Percentiles rank a stretch among this genome's conserved stretches.
Evolutionary conservation across 2,329 filamentous ascomycete genomes (phyloP).

Genomic region (Chaetomiaceae sp.): DNA sequence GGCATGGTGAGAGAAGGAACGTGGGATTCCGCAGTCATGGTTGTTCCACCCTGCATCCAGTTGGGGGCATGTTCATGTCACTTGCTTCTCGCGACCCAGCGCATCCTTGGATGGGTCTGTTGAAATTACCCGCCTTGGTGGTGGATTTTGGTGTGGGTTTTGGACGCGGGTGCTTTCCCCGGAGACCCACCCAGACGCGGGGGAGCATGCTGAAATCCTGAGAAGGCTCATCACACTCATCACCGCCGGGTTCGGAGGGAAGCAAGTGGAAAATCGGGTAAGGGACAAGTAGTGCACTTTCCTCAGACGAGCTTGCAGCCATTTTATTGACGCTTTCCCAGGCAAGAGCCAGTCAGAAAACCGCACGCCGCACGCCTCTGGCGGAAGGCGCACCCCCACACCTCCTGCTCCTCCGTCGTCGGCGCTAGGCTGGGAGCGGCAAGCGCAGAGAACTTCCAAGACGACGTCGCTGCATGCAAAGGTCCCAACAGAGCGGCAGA

Average conservation of each 20-base stretch:
- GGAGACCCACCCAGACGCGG: too few relatives aligned
- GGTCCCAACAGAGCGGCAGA: conserved; percentile 13
- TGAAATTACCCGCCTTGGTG: too few relatives aligned
- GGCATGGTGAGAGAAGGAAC: not conserved
- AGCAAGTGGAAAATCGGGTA: too few relatives aligned
- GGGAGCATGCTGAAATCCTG: not conserved
- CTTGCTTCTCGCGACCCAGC: too few relatives aligned
- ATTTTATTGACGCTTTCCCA: not conserved
- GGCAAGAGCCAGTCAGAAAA: not conserved
- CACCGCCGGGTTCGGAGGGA: too few relatives aligned
- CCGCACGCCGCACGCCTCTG: too few relatives aligned
- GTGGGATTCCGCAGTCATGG: not conserved
- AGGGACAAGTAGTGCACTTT: too few relatives aligned
- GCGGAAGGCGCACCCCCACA: not conserved
- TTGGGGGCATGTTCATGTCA: too few relatives aligned
- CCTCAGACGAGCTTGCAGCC: not conserved
- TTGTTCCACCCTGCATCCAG: not conserved
- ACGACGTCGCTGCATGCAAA: too few relatives aligned
- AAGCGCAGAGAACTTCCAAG: conserved; percentile 19
- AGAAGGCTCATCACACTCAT: not conserved
- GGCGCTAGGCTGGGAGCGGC: conserved; percentile 14
- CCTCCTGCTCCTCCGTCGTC: conserved; percentile 1
- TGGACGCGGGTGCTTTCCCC: too few relatives aligned
- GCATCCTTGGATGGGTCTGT: too few relatives aligned
- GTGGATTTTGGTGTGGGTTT: too few relatives aligned